Conservation (phyloP, 208 protist genomes). For the Herpetomonas tarakana region DNA sequence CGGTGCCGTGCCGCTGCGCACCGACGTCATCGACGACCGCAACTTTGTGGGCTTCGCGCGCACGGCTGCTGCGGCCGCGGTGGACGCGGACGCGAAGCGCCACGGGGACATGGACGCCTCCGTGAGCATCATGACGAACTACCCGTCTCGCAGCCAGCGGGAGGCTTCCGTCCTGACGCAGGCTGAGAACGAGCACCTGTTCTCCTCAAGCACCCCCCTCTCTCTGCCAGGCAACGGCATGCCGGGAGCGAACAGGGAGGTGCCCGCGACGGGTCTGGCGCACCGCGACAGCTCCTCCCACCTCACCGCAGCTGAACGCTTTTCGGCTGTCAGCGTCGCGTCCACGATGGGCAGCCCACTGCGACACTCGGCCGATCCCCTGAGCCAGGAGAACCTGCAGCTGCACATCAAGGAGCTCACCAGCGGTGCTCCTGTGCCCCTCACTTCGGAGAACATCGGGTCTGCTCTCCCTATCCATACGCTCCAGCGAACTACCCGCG, state of each 20-base stretch:
- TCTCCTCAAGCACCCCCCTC: neutral
- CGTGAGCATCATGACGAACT: neutral
- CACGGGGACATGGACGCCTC: neutral
- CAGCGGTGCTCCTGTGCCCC: constrained; percentile 29
- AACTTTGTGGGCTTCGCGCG: constrained; percentile 8
- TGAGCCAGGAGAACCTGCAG: constrained; percentile 44
- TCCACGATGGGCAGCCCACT: constrained; percentile 22
- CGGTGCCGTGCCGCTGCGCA: constrained; percentile 36
- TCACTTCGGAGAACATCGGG: constrained; percentile 34
- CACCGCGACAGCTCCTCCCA: neutral
- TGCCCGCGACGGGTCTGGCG: neutral
- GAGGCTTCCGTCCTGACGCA: constrained; percentile 16
- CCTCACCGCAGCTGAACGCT: constrained; percentile 13
- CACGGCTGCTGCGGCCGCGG: neutral
- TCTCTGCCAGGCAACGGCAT: neutral
- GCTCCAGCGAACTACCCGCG: neutral
- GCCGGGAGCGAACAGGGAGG: too few species aligned
- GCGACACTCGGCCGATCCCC: constrained; percentile 21
- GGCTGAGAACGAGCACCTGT: neutral
- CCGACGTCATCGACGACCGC: constrained; percentile 23
- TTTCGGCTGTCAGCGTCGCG: constrained; percentile 35
- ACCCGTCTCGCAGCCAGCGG: neutral
- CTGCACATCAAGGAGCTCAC: constrained; percentile 42
- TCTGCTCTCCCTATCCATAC: neutral
- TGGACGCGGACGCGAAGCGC: constrained; percentile 21